A percentile compares a stretch with the other conserved stretches of the same genome.
Conservation (phyloP, 148 eudicot genomes). For the Chenopodium formosanum region DNA sequence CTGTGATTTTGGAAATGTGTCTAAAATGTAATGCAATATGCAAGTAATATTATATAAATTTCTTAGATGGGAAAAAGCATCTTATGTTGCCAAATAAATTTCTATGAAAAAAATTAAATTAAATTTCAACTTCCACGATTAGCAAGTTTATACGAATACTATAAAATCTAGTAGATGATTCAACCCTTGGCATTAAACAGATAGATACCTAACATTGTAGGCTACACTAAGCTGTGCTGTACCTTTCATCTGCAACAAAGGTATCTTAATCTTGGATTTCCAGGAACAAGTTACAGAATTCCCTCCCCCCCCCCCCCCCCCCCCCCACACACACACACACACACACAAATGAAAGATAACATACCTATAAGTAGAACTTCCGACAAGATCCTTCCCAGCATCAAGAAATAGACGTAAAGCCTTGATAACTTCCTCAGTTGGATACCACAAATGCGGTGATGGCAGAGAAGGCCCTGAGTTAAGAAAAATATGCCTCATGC, state of each 20-base stretch:
- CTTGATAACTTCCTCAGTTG: constrained; percentile 53
- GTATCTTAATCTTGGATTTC: not conserved
- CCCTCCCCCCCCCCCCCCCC: no score
- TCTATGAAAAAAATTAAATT: not conserved
- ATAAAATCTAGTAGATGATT: not conserved
- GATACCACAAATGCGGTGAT: constrained; percentile 82
- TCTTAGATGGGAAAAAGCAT: not conserved
- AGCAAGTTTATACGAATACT: not conserved
- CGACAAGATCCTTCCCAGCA: constrained; percentile 56
- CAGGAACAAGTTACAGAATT: not conserved
- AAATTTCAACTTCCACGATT: not conserved
- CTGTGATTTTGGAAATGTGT: not conserved
- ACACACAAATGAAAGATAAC: not conserved
- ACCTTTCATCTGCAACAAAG: not conserved
- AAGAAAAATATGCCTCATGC: constrained; percentile 47
- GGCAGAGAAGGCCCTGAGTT: constrained; percentile 57
- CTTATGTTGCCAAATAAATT: not conserved
- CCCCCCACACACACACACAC: no score
- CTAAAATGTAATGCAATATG: not conserved
- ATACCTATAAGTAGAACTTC: constrained; percentile 85
- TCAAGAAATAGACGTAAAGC: constrained; percentile 80
- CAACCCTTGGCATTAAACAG: not conserved
- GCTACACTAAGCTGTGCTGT: not conserved
- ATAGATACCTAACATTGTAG: not conserved
- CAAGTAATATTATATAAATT: not conserved